Base-by-base conservation (phyloP, 306 rosid species). In the Lathyrus oleraceus region DNA sequence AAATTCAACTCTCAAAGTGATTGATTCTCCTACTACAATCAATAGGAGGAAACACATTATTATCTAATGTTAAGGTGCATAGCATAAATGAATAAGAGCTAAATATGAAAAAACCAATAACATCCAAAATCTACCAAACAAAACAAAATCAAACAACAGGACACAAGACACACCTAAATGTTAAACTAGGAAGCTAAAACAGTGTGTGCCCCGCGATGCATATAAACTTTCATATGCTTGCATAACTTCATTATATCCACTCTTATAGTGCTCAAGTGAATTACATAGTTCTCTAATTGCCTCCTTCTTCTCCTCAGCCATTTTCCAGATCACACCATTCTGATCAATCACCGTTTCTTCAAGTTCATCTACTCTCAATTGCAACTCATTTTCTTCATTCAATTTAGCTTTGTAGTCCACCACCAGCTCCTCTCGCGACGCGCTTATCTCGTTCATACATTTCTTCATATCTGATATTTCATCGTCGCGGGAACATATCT, bases 241-340 rank as follows among this genome's bases (percentile, higher is more conserved):
- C 27, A 85, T 81, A 65, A 87, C 95, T 79, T 86, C 92, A 78
- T 85, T 64, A 82, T 89, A 92, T 51, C 88, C 87, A 6, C 67
- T 86, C 82, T 86, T 77, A 60, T 89, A 92, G 65, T 87, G 82
- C 72, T 92, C 98, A 69, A 92, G 69, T 5, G 95, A 83, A 78
- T 85, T 81, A 69, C 95, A 87, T 8, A 92, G 89, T 76, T 92
- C 96, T 52, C 91, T 73, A 28, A 92, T 92, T 14, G 83, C 98
- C 79, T 92, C 98, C 69, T 89, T 80, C 81, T 92, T 92, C 80
- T 88, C 84, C 85, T 89, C 92, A 3, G 88, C 91, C 77, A 79
- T 69, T 10, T 81, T 86, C 21, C 79, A 77, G 74, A 92, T 87
- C 81, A 79, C 67, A 21, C 17, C 67, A 9, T 78, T 86, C 85